Evolutionary conservation across 2,329 filamentous ascomycete genomes (phyloP).

Genomic region (Thielaviopsis punctulata): DNA sequence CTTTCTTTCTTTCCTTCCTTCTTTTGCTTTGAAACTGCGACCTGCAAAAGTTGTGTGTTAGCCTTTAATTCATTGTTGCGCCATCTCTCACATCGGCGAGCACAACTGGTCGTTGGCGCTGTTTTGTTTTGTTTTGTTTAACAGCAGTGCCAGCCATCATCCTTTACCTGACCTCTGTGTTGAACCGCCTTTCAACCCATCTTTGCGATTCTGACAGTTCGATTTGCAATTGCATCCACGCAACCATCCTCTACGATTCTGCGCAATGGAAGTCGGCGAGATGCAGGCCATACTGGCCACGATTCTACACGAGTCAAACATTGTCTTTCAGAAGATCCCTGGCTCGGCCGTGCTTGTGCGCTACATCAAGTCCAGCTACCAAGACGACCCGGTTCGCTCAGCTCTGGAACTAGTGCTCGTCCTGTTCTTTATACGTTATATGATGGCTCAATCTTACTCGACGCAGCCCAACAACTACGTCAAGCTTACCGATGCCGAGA

Average conservation of each 20-base stretch:
- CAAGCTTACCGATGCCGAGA: conserved; percentile 82
- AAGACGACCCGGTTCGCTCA: conserved; percentile 87
- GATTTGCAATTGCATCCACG: background rate
- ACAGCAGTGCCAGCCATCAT: background rate
- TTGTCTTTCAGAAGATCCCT: conserved; percentile 74
- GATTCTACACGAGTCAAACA: conserved; percentile 34
- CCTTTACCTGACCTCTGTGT: background rate
- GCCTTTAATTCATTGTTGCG: background rate
- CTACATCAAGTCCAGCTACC: conserved; percentile 94
- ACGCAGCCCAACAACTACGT: conserved; percentile 83
- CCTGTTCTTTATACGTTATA: conserved; percentile 86
- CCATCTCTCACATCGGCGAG: background rate
- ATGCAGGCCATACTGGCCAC: conserved; percentile 35
- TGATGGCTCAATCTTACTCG: conserved; percentile 81
- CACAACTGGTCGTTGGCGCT: background rate
- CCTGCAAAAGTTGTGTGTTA: background rate
- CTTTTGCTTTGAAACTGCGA: background rate
- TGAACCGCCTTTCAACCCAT: background rate
- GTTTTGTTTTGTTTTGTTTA: background rate
- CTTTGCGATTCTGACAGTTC: too few relatives aligned
- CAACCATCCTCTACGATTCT: background rate
- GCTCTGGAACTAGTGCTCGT: conserved; percentile 87
- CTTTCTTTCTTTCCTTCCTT: background rate
- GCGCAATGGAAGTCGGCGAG: conserved; percentile 44
- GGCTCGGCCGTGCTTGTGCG: conserved; percentile 87